Evolutionary conservation across 495 filamentous ascomycete species (phyloP).

Genomic region (Aspergillus cavernicola): DNA sequence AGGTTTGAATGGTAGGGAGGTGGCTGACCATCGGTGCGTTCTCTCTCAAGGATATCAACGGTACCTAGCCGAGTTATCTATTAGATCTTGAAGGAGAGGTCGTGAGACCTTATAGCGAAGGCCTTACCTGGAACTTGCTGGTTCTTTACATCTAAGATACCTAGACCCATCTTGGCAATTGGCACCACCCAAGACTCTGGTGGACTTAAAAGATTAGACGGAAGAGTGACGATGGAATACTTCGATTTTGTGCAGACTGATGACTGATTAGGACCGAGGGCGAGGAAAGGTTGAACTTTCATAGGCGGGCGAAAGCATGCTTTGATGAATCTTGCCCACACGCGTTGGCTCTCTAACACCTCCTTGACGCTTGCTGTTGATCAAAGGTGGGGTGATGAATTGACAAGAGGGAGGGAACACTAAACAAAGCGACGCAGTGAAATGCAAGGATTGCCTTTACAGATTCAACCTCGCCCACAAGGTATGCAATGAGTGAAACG

Average conservation of each 20-base stretch:
- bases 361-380: background rate
- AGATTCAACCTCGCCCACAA: background rate
- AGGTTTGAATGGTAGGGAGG: constrained; percentile 39
- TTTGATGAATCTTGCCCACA: background rate
- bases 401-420: background rate
- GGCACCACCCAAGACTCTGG: background rate
- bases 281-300: background rate
- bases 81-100: background rate
- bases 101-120: background rate
- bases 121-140: constrained; percentile 69
- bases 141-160: constrained; percentile 65
- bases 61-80: constrained; percentile 46
- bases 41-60: constrained; percentile 59
- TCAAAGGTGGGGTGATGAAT: background rate
- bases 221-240: background rate
- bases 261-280: background rate
- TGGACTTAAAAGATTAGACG: background rate
- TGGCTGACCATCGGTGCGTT: constrained; percentile 37
- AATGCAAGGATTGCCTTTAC: background rate
- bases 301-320: background rate
- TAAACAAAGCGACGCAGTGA: background rate
- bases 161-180: constrained; percentile 65
- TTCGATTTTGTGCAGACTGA: background rate
- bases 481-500: background rate
- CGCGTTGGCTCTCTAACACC: background rate